Percentiles rank a stretch among this genome's conserved stretches.
Evolutionary conservation across 2,329 filamentous ascomycete species (phyloP).

Genomic region (Calonectria pseudoreteaudii): DNA sequence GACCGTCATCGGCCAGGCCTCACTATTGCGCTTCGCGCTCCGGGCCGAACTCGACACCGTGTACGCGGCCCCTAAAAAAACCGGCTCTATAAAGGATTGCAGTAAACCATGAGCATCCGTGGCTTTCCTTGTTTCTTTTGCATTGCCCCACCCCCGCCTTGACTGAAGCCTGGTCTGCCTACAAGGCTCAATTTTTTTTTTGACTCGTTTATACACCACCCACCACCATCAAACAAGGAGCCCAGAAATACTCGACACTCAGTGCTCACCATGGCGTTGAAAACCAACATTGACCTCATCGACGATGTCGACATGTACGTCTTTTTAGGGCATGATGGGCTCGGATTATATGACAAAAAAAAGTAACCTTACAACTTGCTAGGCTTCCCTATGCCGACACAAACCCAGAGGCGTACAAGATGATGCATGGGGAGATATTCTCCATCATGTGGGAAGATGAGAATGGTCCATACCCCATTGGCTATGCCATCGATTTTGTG

Average conservation of each 20-base stretch:
- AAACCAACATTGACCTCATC: constrained; percentile 42
- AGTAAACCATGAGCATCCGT: background rate
- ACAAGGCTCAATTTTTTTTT: background rate
- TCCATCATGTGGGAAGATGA: constrained; percentile 73
- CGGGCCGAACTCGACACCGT: background rate
- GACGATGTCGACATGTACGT: constrained; percentile 41
- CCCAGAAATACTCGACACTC: background rate
- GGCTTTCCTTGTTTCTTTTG: background rate
- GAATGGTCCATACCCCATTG: constrained; percentile 73
- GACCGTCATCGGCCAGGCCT: background rate
- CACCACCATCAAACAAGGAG: too few relatives aligned
- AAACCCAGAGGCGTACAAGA: constrained; percentile 66
- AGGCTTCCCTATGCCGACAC: constrained; percentile 84
- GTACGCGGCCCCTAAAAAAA: background rate
- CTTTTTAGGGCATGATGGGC: background rate
- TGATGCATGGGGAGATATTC: constrained; percentile 71
- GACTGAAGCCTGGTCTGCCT: background rate
- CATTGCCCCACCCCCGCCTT: background rate
- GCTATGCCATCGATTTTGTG: constrained; percentile 67
- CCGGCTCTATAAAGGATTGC: constrained; percentile 7
- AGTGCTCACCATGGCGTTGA: constrained; percentile 32
- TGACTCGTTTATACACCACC: background rate
- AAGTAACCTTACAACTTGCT: constrained; percentile 16
- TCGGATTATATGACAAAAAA: background rate
- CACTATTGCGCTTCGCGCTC: background rate